phyloP scores from a whole-genome alignment of 495 filamentous ascomycete species.

The Cudoniella acicularis region DNA sequence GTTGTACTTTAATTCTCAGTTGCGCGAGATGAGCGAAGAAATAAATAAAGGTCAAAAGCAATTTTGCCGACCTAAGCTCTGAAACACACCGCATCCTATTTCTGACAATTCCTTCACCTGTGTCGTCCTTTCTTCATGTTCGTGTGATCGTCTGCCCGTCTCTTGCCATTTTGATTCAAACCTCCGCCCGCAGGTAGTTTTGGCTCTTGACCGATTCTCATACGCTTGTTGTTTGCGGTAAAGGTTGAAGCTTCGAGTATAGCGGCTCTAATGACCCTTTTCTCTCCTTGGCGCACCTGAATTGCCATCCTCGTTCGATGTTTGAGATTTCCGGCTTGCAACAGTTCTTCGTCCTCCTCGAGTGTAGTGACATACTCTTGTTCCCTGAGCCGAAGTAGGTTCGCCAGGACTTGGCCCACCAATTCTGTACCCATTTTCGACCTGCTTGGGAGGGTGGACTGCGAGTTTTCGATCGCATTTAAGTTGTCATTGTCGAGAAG shows the following conservation, averaged over 20 bases:
- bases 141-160: slow-evolving; percentile 21
- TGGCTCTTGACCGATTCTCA: slow-evolving; percentile 17
- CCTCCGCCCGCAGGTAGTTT: neutral
- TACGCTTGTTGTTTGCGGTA: slow-evolving; percentile 25
- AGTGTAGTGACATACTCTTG: slow-evolving; percentile 60
- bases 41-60: slow-evolving; percentile 31
- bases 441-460: slow-evolving; percentile 34
- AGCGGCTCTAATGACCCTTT: slow-evolving; percentile 57
- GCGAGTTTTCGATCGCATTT: slow-evolving; percentile 35
- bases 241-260: slow-evolving; percentile 27
- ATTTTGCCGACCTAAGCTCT: too few species aligned
- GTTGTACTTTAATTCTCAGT: slow-evolving; percentile 36
- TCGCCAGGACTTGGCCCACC: slow-evolving; percentile 32
- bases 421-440: slow-evolving; percentile 40
- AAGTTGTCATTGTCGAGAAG: slow-evolving; percentile 33
- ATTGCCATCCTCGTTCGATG: slow-evolving; percentile 62
- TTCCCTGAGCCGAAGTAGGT: slow-evolving; percentile 30
- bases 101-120: slow-evolving; percentile 33
- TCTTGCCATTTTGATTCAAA: slow-evolving; percentile 37
- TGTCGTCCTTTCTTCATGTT: slow-evolving; percentile 28
- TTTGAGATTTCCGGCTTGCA: slow-evolving; percentile 33
- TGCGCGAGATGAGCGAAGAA: slow-evolving; percentile 27
- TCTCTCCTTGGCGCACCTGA: slow-evolving; percentile 77
- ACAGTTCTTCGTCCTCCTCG: slow-evolving; percentile 55
- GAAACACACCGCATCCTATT: too few species aligned